phyloP scores from a whole-genome alignment of 345 rosid species.

The Camelina sativa region DNA sequence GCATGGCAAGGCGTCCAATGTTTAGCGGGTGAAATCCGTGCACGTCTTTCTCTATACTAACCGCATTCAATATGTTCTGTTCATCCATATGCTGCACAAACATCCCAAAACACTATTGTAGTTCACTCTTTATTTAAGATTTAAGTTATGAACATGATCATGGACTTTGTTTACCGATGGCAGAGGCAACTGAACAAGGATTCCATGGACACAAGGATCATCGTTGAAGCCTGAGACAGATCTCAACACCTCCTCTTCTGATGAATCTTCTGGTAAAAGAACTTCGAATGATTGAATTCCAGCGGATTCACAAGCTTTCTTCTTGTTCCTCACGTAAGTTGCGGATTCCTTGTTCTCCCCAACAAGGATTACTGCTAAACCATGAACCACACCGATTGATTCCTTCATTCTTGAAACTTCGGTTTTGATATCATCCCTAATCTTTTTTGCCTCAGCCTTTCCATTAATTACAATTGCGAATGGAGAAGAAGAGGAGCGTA shows the following conservation, averaged over 20 bases:
- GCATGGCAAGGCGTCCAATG: slow-evolving; percentile 70
- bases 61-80: slow-evolving; percentile 63
- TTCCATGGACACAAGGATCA: slow-evolving; percentile 79
- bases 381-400: too few relatives aligned
- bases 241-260: slow-evolving; percentile 68
- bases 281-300: slow-evolving; percentile 74
- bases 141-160: background rate
- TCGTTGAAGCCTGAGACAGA: slow-evolving; percentile 60
- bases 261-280: slow-evolving; percentile 55
- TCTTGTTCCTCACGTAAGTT: too few relatives aligned
- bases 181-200: slow-evolving; percentile 82
- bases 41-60: slow-evolving; percentile 74
- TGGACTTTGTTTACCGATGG: slow-evolving; percentile 54
- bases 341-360: too few relatives aligned
- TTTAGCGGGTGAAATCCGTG: slow-evolving; percentile 86
- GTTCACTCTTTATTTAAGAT: background rate
- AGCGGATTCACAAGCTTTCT: slow-evolving; percentile 45
- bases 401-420: too few relatives aligned
- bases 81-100: slow-evolving; percentile 73
- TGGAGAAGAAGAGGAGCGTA: background rate
- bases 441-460: too few relatives aligned
- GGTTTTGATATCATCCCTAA: too few relatives aligned
- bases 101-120: background rate
- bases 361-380: too few relatives aligned
- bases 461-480: too few relatives aligned